phyloP scores from a whole-genome alignment of 2,329 filamentous ascomycete genomes.

The Didymella keratinophila region DNA sequence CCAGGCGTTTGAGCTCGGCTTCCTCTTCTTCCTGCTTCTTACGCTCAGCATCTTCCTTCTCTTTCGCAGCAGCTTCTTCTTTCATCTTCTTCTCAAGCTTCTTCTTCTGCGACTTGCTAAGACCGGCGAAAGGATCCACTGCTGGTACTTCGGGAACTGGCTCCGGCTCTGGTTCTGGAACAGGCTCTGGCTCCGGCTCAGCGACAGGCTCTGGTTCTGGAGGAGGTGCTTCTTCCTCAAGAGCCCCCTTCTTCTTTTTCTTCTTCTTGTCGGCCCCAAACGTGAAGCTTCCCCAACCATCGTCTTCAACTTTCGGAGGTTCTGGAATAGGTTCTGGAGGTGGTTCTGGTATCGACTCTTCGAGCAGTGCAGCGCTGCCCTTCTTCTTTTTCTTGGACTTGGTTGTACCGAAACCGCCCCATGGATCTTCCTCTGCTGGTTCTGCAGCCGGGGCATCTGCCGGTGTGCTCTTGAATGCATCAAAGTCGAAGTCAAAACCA shows the following conservation, averaged over 20 bases:
- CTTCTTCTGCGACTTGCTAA: constrained; percentile 43
- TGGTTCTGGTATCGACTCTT: constrained; percentile 32
- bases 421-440: constrained; percentile 42
- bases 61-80: constrained; percentile 39
- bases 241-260: constrained; percentile 38
- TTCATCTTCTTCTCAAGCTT: constrained; percentile 50
- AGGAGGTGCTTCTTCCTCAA: constrained; percentile 28
- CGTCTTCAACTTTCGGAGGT: constrained; percentile 36
- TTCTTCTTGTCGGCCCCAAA: constrained; percentile 43
- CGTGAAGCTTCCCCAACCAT: constrained; percentile 36
- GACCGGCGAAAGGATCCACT: constrained; percentile 41
- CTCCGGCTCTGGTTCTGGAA: constrained; percentile 36
- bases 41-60: constrained; percentile 34
- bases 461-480: constrained; percentile 37
- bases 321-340: constrained; percentile 35
- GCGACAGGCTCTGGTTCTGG: constrained; percentile 28
- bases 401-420: constrained; percentile 49
- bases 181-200: constrained; percentile 33
- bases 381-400: constrained; percentile 55
- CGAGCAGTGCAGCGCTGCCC: constrained; percentile 31
- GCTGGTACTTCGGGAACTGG: constrained; percentile 50
- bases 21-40: constrained; percentile 35
- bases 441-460: constrained; percentile 23
- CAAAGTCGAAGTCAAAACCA: constrained; percentile 49
- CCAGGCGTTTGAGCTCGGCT: constrained; percentile 20